Evolutionary conservation across 2,329 filamentous ascomycete genomes (phyloP), one percentile per base, ranked within the genome.

Genomic region (Fusarium verticillioides): DNA sequence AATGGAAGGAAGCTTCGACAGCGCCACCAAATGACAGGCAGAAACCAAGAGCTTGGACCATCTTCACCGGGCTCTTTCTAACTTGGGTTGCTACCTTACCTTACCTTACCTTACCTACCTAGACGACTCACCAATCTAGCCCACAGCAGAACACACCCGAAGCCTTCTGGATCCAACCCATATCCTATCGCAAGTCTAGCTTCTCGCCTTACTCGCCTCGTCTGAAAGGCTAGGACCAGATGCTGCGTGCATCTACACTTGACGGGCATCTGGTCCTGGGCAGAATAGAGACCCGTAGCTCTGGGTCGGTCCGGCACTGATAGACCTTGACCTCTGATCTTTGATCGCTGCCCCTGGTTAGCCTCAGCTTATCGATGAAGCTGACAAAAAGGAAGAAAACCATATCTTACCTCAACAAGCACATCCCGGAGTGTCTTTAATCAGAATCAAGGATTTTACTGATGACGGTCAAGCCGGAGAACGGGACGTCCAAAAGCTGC

Each of bases 281-380:
- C 23, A 50, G 56, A 36, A 37, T 34, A 49, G 9, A 50, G 64
- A 68, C 59, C 74, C 73, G 63, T 53, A 50, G 47, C 46, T 46
- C 61, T 69, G 66, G 73, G 75, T 61, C 69, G 73, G 75, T 61
- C 69, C 73, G 75, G 75, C 73, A 77, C 39, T 74, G 56, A 37
- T 54, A 28, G 75, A 50, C 69, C 53, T 69, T 63, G 72, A 75
- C 71, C 44, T 59, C 60, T 57, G 58, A 56, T 32, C 53, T 58
- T 28, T 67, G 63, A 61, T 52, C 53, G 49, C 32, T 62, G 58
- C 53, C 71, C 71, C 68, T 66, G 67, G 63, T 72, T 49, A 66
- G 65, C 54, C 54, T 65, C 69, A 60, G 64, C 57, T 63, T 53
- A 49, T 64, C 43, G 44, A 57, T 46, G 52, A 66, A 60, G 62